phyloP scores from a whole-genome alignment of 352 stramenopile species.

The Globisporangium spiculum region DNA sequence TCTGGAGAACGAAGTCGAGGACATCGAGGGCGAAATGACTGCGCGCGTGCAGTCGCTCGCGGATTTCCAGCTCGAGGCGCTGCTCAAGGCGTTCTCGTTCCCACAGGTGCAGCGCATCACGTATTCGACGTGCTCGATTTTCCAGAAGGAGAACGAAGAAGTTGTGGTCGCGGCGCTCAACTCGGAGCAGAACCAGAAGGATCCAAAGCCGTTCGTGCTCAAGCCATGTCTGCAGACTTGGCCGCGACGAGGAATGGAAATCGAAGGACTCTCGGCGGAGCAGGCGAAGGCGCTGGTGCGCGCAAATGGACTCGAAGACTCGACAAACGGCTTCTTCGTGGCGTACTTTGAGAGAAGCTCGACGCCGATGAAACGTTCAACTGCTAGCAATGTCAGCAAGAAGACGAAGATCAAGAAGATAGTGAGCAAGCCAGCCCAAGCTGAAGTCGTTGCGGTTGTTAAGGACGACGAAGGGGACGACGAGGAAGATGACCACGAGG shows the following conservation, averaged over 20 bases:
- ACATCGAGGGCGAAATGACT: conserved; percentile 50
- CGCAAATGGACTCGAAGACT: conserved; percentile 90
- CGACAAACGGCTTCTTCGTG: conserved; percentile 97
- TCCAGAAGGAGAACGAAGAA: conserved; percentile 95
- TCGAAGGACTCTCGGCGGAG: conserved; percentile 51
- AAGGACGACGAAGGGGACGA: conserved; percentile 5
- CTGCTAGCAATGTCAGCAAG: neutral
- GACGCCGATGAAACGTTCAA: conserved; percentile 3
- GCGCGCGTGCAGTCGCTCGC: conserved; percentile 90
- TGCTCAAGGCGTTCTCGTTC: conserved; percentile 95
- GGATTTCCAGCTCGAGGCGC: conserved; percentile 93
- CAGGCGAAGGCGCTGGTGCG: conserved; percentile 88
- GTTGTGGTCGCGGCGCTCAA: conserved; percentile 90
- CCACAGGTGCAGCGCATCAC: conserved; percentile 91
- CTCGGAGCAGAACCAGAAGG: conserved; percentile 44
- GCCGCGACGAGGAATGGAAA: conserved; percentile 61
- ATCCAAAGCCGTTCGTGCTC: conserved; percentile 60
- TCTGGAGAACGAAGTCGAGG: conserved; percentile 32
- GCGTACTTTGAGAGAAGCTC: conserved; percentile 89
- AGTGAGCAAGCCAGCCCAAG: neutral
- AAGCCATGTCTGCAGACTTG: conserved; percentile 67
- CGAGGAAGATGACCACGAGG: neutral
- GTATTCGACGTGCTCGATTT: conserved; percentile 97
- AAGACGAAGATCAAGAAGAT: neutral
- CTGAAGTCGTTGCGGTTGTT: neutral